Evolutionary conservation across 2,329 filamentous ascomycete species (phyloP).

Genomic region (Fusarium sp.): DNA sequence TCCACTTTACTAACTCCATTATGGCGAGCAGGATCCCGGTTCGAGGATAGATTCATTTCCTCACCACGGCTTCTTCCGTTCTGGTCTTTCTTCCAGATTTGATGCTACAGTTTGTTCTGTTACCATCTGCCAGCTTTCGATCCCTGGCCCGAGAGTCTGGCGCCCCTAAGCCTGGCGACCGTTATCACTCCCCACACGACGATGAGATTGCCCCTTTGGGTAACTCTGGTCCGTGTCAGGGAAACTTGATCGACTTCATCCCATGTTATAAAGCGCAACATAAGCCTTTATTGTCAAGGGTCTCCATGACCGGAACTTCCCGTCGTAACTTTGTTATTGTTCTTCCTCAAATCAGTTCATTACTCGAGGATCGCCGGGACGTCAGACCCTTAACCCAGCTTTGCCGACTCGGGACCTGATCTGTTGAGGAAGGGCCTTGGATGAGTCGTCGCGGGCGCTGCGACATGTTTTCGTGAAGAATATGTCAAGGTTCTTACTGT

Average conservation of each 20-base stretch:
- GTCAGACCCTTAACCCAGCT: slow-evolving; percentile 42
- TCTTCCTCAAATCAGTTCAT: slow-evolving; percentile 38
- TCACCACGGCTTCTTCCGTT: slow-evolving; percentile 31
- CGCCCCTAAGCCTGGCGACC: slow-evolving; percentile 34
- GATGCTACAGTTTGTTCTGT: slow-evolving; percentile 7
- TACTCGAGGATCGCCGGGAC: slow-evolving; percentile 39
- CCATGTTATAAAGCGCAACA: slow-evolving; percentile 38
- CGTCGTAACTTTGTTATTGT: slow-evolving; percentile 19
- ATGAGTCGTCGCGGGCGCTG: slow-evolving; percentile 12
- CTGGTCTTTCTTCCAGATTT: slow-evolving; percentile 24
- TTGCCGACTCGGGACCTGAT: slow-evolving; percentile 35
- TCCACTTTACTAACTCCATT: slow-evolving; percentile 30
- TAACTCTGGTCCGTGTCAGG: slow-evolving; percentile 42
- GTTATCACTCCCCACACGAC: slow-evolving; percentile 41
- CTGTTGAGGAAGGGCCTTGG: slow-evolving; percentile 23
- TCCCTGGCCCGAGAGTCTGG: slow-evolving; percentile 39
- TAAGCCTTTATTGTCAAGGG: slow-evolving; percentile 31
- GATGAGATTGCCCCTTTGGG: slow-evolving; percentile 46
- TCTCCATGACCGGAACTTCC: slow-evolving; percentile 38
- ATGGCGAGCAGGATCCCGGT: slow-evolving; percentile 27
- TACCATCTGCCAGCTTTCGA: slow-evolving; percentile 25
- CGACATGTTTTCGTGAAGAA: slow-evolving; percentile 20
- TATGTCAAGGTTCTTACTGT: slow-evolving; percentile 24
- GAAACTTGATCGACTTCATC: slow-evolving; percentile 45
- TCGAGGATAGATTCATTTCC: slow-evolving; percentile 33